phyloP scores from a whole-genome alignment of 768 basidiomycete genomes.

The Boletus sp. region DNA sequence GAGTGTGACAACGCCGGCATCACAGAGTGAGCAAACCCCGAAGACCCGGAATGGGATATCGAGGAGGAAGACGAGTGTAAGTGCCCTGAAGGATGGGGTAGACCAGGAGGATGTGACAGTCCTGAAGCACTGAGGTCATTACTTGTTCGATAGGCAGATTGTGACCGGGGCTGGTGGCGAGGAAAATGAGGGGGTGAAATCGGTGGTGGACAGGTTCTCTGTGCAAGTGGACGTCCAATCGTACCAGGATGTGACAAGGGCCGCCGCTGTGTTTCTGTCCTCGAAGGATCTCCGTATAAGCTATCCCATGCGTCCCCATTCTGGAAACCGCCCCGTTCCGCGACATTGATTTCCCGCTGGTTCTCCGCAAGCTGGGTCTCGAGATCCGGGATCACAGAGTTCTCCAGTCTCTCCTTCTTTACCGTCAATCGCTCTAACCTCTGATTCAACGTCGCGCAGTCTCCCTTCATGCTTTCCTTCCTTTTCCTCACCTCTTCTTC shows the following conservation, averaged over 20 bases:
- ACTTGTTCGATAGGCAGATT: conserved; percentile 22
- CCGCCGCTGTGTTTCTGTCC: conserved; percentile 22
- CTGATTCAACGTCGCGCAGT: conserved; percentile 53
- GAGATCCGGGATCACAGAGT: conserved; percentile 56
- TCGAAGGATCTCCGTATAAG: conserved; percentile 13
- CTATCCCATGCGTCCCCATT: conserved; percentile 16
- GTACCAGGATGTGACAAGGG: conserved; percentile 30
- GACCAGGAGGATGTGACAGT: conserved; percentile 18
- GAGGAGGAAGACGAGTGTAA: conserved; percentile 17
- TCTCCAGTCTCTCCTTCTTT: conserved; percentile 68
- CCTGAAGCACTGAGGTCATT: conserved; percentile 13
- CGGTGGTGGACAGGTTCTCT: conserved; percentile 12
- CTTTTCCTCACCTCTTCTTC: conserved; percentile 53
- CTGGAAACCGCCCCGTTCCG: conserved; percentile 29
- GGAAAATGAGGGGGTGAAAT: conserved; percentile 29
- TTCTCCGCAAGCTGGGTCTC: conserved; percentile 64
- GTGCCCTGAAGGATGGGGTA: conserved; percentile 10
- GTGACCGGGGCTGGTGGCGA: conserved; percentile 29
- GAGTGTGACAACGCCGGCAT: conserved; percentile 15
- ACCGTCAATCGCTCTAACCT: conserved; percentile 65
- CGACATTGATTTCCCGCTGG: conserved; percentile 55
- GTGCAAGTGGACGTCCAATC: conserved; percentile 24
- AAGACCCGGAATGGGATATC: conserved; percentile 14
- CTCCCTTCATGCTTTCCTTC: conserved; percentile 54
- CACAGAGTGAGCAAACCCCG: conserved; percentile 11